A percentile compares a stretch with the other conserved stretches of the same genome.
Evolutionary conservation across 2,329 filamentous ascomycete genomes (phyloP).

Genomic region (Aspergillus niger): DNA sequence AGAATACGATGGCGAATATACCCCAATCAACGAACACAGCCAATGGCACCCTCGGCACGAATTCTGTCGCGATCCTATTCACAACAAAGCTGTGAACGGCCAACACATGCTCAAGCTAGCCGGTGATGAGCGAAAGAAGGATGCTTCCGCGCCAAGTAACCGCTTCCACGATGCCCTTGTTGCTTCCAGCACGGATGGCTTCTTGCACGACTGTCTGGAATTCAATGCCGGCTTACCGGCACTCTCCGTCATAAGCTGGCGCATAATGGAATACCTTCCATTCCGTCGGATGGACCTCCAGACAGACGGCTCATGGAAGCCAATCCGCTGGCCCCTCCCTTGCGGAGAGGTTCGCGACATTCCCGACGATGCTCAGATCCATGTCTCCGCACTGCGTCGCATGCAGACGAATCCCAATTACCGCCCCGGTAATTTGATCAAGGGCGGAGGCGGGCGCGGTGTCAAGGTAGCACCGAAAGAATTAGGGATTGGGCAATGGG

Average conservation of each 20-base stretch:
- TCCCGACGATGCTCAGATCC: slow-evolving; percentile 68
- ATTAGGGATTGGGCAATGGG: slow-evolving; percentile 72
- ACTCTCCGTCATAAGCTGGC: slow-evolving; percentile 67
- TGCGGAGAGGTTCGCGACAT: slow-evolving; percentile 77
- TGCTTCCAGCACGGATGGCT: slow-evolving; percentile 54
- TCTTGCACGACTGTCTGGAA: slow-evolving; percentile 70
- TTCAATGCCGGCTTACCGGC: slow-evolving; percentile 62
- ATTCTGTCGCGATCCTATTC: slow-evolving; percentile 17
- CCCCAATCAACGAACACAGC: slow-evolving; percentile 34
- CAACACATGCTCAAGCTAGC: slow-evolving; percentile 11
- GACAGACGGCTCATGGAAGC: slow-evolving; percentile 72
- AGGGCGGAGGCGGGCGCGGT: slow-evolving; percentile 76
- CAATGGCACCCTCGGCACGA: slow-evolving; percentile 18
- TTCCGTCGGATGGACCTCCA: slow-evolving; percentile 80
- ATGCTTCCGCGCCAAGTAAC: slow-evolving; percentile 31
- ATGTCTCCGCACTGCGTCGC: slow-evolving; percentile 72
- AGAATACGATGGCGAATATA: slow-evolving; percentile 40
- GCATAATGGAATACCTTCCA: slow-evolving; percentile 77
- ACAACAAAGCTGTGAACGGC: slow-evolving; percentile 15
- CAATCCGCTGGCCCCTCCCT: slow-evolving; percentile 77
- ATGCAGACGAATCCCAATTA: slow-evolving; percentile 67
- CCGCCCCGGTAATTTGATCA: slow-evolving; percentile 75
- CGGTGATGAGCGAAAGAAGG: slow-evolving; percentile 22
- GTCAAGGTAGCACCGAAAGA: slow-evolving; percentile 61
- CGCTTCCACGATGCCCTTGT: slow-evolving; percentile 62